Evolutionary conservation across 306 rosid species (phyloP).

Genomic region (Casuarina cunninghamiana): DNA sequence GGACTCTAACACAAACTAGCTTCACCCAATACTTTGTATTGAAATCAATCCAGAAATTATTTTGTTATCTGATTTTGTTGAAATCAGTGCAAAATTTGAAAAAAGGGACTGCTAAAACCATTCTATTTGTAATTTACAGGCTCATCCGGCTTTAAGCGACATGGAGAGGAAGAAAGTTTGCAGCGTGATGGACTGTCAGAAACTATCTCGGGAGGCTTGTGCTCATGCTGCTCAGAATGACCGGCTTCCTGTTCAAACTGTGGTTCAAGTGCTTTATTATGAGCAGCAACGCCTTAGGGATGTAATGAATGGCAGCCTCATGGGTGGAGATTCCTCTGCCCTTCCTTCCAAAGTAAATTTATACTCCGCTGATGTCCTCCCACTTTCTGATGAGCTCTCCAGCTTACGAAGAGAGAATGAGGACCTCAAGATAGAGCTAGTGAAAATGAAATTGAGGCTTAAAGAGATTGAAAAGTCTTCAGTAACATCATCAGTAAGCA

Average conservation of each 20-base stretch:
- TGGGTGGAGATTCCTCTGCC: constrained; percentile 48
- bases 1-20: background rate
- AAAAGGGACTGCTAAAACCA: no score
- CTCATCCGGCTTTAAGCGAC: constrained; percentile 85
- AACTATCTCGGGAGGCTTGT: constrained; percentile 83
- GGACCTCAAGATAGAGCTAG: constrained; percentile 67
- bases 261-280: constrained; percentile 90
- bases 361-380: constrained; percentile 47
- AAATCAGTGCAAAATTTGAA: background rate
- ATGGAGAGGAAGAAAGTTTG: constrained; percentile 94
- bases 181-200: constrained; percentile 94
- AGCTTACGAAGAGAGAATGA: constrained; percentile 65
- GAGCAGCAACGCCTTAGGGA: constrained; percentile 91
- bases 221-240: constrained; percentile 98
- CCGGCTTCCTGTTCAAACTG: constrained; percentile 90
- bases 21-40: background rate
- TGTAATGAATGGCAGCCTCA: constrained; percentile 53
- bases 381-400: constrained; percentile 60
- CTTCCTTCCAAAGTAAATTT: constrained; percentile 40
- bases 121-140: constrained; percentile 45
- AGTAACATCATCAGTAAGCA: constrained; percentile 37
- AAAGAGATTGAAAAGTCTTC: constrained; percentile 60
- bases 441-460: constrained; percentile 72
- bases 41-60: background rate
- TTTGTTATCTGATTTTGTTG: background rate